Base-by-base conservation (phyloP, 495 filamentous ascomycete species). In the Hypomontagnella submonticulosa region DNA sequence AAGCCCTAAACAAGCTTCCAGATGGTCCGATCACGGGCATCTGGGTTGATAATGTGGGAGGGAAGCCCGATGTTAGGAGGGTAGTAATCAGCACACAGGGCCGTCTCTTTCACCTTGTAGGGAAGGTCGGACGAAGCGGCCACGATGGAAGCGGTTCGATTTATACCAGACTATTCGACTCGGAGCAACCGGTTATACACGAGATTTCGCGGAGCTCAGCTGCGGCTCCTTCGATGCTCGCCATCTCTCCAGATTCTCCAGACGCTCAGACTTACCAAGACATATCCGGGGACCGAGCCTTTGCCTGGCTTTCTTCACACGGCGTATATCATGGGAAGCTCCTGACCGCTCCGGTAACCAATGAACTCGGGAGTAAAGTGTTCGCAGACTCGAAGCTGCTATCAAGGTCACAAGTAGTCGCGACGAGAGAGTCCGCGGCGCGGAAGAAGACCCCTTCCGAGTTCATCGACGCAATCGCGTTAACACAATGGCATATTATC, bases 401-500 rank as follows among this genome's bases (percentile, higher is more conserved):
- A 48, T 77, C 90, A 38, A 88, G 86, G 62, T 82, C 89, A 0
- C 84, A 89, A 43, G 81, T 97, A 44, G 87, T 90, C 3, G 83
- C 84, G 12, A 80, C 84, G 12, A 80, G 85, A 3, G 88, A 91
- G 67, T 83, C 83, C n/a, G 70, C 84, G 2, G 80, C 84, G 20
- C 87, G 89, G 52, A 86, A 90, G 16, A 84, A 79, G 59, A 86
- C 85, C 59, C 72, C 88, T 10, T 83, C 85, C 4, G 90, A 94
- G 27, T 83, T 85, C 0, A 86, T 97, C 34, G 84, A 87, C 27
- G 89, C 90, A n/a, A 88, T 96, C 73, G 88, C 90, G 3, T 79
- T 98, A 23, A 94, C 92, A 2, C 92, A 96, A 70, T 97, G 93
- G 89, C 95, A 99, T 73, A 85, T 97, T 46, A 76, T 99, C n/a